These are phyloP conservation scores for Jamesozyma hellenica DNA, from an alignment of 805 yeast species.

Conservation along the genomic window DNA sequence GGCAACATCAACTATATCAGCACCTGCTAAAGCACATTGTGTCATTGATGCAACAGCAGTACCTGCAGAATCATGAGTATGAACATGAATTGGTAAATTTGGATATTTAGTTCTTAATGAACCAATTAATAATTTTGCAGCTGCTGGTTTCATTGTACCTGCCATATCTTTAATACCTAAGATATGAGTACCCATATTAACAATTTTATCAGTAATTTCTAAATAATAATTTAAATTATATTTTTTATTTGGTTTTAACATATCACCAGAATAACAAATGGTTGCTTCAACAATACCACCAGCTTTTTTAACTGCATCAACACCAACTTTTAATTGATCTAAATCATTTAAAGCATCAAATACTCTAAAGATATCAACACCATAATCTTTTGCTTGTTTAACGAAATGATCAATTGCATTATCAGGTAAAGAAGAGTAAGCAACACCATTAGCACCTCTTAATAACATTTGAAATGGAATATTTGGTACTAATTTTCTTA, in stretches of 20 bases:
- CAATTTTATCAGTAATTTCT: conserved; percentile 70
- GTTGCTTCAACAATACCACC: conserved; percentile 99
- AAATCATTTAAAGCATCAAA: conserved; percentile 95
- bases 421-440: conserved; percentile 95
- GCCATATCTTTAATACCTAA: conserved; percentile 99
- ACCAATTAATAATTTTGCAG: conserved; percentile 74
- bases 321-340: conserved; percentile 95
- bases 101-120: conserved; percentile 81
- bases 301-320: conserved; percentile 93
- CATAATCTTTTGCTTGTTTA: conserved; percentile 84
- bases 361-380: conserved; percentile 96
- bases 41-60: conserved; percentile 97
- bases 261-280: conserved; percentile 96
- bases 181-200: conserved; percentile 89
- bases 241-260: conserved; percentile 92
- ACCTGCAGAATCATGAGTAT: conserved; percentile 99
- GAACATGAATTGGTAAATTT: conserved; percentile 92
- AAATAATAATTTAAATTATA: conserved; percentile 88
- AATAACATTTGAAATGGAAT: conserved; percentile 98
- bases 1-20: conserved; percentile 96
- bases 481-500: conserved; percentile 88
- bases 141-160: conserved; percentile 93
- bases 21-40: conserved; percentile 91
- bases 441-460: conserved; percentile 99
- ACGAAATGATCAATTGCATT: conserved; percentile 98